Conservation (phyloP, 2,329 filamentous ascomycete genomes). For the Trichoderma atroviride region DNA sequence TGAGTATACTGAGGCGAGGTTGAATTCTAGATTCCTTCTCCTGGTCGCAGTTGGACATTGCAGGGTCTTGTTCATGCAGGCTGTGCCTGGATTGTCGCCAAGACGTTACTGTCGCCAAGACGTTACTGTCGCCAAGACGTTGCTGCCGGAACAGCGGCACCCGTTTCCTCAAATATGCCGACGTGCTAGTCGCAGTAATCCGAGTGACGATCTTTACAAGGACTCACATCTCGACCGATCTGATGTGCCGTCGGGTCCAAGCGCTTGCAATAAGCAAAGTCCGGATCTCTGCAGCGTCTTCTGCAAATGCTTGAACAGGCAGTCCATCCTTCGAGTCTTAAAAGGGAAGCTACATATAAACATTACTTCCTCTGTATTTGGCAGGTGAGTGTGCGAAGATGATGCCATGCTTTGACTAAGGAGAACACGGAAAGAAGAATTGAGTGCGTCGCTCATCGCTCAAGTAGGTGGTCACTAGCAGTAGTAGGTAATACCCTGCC, state of each 20-base stretch:
- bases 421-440: neutral
- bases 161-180: neutral
- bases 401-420: slow-evolving; percentile 1
- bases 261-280: neutral
- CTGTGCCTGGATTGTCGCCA: neutral
- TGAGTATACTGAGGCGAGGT: neutral
- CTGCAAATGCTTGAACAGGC: neutral
- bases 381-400: neutral
- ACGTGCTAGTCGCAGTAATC: neutral
- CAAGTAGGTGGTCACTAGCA: neutral
- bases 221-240: neutral
- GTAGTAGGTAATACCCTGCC: neutral
- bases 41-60: neutral
- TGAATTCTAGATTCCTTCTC: neutral
- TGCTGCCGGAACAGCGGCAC: neutral
- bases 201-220: slow-evolving; percentile 5
- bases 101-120: neutral
- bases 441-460: neutral
- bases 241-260: neutral
- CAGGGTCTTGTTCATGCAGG: neutral
- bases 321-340: neutral
- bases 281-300: neutral
- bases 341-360: neutral
- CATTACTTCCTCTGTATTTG: neutral
- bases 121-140: neutral